Base-by-base conservation (phyloP, 768 basidiomycete genomes). In the Podaxis sp. region DNA sequence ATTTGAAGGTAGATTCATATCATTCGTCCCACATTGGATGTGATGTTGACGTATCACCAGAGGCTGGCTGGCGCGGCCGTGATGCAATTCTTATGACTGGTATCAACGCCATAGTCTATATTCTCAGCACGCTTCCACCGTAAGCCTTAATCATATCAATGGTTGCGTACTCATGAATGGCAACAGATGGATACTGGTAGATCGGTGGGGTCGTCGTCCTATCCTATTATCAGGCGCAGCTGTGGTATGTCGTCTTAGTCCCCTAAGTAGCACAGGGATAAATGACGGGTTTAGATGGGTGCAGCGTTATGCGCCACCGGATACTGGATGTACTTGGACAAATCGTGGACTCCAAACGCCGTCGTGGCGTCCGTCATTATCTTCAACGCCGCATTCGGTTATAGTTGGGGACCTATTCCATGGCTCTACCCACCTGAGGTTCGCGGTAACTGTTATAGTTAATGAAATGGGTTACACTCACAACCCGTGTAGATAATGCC, bases 21-120 rank as follows among this genome's bases (percentile, higher is more conserved):
- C 24, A 2, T 55, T 4, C 19, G 36, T 41, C 36, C 50, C 40
- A 52, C 13, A 4, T n/a, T 13, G 17, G 19, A 19, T 47, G 36
- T 1, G 24, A 41, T 54, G 70, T 59, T 72, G 55, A 38, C 63
- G 22, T 46, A 60, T 62, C 40, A 33, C 22, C 72, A 93, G 91
- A 88, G 80, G 94, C 94, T 55, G 94, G 94, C 60, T 96, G 93
- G 93, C 78, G 92, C 43, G 94, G 94, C 9, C 83, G 94, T 37
- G 86, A 94, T 68, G 94, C 94, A 15, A 84, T 96, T 63, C 79
- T 96, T 17, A 96, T 96, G 94, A 92, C 93, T 5, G 94, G 94
- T 1, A 88, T 95, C 71, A 96, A 95, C 66, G 83, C 88, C 1
- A 80, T 90, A 52, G 85, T 92, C 63, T 91, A 92, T 65, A 65